Evolutionary conservation across 164 flowering plant species (phyloP), one percentile per base, ranked within the genome.

Genomic region (Vitis rotundifolia): DNA sequence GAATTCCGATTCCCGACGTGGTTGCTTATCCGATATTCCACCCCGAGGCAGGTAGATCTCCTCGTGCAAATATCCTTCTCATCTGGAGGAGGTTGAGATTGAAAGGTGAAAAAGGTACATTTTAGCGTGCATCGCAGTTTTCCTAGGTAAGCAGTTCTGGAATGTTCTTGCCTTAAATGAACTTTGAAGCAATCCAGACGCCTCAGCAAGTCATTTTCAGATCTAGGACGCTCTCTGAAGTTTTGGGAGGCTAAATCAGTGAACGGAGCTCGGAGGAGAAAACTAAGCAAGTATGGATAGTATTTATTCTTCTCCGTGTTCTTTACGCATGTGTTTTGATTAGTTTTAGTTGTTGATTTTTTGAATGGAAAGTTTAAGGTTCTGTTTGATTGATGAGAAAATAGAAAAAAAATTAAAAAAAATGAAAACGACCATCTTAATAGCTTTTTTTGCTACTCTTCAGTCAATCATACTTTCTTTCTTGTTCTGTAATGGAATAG

Each of bases 121-220:
- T 26, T 10, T 60, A 1, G 66, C 66, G 61, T 69, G 73, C 49
- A 13, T 15, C 19, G 6, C 49, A 52, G 53, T 57, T 77, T 65
- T 67, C 73, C 73, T 70, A 28, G 22, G 14, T 3, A 60, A 9
- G 49, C 9, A n/a, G 67, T 55, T 57, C 28, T 28, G 66, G 73
- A 66, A 69, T 67, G 63, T 52, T 70, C 54, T 73, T 70, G 59
- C 65, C 63, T 73, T 29, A 31, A 19, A 61, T 50, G 18, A 37
- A 26, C 9, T 26, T 11, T 11, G 61, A 77, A 73, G 80, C 60
- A 10, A 73, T 77, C 62, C 74, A 13, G 66, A 70, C 67, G 47
- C 7, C 69, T 53, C 49, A 37, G 49, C 50, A 0, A 15, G 50
- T 75, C 68, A 54, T 26, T 55, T 74, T 26, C 66, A 9, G 49